phyloP scores from a whole-genome alignment of 345 rosid species.

The Mercurialis annua region DNA sequence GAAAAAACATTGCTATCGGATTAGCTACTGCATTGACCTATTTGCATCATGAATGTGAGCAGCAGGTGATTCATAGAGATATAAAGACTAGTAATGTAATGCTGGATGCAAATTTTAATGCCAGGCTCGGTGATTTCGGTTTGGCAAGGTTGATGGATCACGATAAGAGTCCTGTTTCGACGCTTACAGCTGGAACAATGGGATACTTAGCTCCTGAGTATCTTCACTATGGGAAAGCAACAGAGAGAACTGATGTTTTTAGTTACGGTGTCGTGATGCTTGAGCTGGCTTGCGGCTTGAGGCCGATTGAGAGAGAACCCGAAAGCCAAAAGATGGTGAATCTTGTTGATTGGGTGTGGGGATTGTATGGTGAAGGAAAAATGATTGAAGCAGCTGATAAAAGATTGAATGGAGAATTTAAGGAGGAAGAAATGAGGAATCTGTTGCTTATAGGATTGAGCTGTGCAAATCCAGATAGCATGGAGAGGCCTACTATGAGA shows the following conservation, averaged over 20 bases:
- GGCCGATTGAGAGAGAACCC: conserved; percentile 81
- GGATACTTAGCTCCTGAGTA: conserved; percentile 98
- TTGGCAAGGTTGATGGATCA: conserved; percentile 93
- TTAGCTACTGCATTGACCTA: conserved; percentile 75
- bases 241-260: conserved; percentile 81
- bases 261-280: conserved; percentile 89
- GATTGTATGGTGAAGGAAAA: conserved; percentile 60
- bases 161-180: conserved; percentile 85
- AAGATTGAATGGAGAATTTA: conserved; percentile 57
- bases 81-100: conserved; percentile 83
- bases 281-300: conserved; percentile 85
- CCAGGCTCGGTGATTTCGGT: conserved; percentile 91
- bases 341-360: conserved; percentile 96
- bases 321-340: conserved; percentile 64
- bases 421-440: conserved; percentile 73
- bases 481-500: conserved; percentile 75
- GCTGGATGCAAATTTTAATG: conserved; percentile 81
- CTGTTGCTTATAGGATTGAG: conserved; percentile 74
- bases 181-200: conserved; percentile 95
- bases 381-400: conserved; percentile 71
- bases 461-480: conserved; percentile 81
- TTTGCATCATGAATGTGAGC: conserved; percentile 93
- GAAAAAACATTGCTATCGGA: conserved; percentile 72
- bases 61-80: conserved; percentile 90
- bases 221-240: conserved; percentile 87